These are phyloP conservation scores for Eucalyptus dawsonii DNA, from an alignment of 345 rosid genomes.

Conservation along the genomic window DNA sequence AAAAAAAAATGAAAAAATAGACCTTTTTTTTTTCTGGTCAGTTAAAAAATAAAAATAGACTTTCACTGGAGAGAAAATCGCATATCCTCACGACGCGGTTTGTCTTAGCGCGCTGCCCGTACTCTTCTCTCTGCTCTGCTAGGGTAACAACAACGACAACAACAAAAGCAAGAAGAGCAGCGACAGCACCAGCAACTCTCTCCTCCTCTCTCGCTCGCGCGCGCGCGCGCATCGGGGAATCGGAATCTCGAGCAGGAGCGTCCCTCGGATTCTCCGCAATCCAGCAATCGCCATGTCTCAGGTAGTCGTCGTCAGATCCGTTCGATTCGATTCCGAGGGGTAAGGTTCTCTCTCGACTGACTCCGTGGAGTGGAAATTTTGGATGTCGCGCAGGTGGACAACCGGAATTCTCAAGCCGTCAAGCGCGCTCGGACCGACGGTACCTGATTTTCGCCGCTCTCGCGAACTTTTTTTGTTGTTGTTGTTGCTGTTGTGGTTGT, in stretches of 20 bases:
- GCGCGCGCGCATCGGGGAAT: not conserved
- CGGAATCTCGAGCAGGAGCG: not conserved
- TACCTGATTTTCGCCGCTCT: conserved; percentile 2
- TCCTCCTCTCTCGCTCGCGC: not conserved
- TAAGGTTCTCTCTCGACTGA: not conserved
- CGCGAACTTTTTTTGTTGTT: not conserved
- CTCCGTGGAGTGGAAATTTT: not conserved
- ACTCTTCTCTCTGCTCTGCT: not conserved
- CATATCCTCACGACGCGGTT: not conserved
- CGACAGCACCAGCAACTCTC: not conserved
- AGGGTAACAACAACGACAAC: not conserved
- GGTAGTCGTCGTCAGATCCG: conserved; percentile 1
- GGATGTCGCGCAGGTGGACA: conserved; percentile 57
- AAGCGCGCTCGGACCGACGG: conserved; percentile 99
- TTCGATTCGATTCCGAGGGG: not conserved
- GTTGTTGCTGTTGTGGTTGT: too few species aligned
- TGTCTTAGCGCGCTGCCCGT: not conserved
- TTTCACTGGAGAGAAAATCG: not conserved
- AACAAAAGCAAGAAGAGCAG: not conserved
- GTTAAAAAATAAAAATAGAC: not conserved
- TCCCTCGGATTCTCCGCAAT: not conserved
- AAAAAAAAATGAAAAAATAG: not conserved
- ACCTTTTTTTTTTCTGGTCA: not conserved
- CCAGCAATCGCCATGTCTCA: conserved; percentile 26
- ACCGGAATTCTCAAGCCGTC: conserved; percentile 88